Conservation (phyloP, 1,284 basidiomycete genomes). For the Ceratobasidium theobromae region DNA sequence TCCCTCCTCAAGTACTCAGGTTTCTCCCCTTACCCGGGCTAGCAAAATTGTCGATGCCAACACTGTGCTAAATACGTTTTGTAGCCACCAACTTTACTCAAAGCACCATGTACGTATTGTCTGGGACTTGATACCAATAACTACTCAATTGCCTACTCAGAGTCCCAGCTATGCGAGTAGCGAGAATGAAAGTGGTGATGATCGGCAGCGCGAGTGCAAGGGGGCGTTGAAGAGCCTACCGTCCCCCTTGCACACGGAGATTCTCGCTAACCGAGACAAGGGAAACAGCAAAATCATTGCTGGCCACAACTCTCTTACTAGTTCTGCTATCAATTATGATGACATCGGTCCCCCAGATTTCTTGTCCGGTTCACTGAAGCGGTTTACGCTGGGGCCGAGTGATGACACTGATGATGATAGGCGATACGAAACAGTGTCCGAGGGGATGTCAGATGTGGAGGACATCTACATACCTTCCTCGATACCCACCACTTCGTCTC, state of each 20-base stretch:
- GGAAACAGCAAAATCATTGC: neutral
- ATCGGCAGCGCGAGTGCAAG: neutral
- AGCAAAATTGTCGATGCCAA: neutral
- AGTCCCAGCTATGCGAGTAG: conserved; percentile 2
- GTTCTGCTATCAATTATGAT: neutral
- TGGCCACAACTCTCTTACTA: neutral
- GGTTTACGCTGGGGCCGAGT: neutral
- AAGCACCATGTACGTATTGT: neutral
- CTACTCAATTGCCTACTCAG: neutral
- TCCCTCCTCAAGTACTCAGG: neutral
- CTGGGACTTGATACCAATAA: neutral
- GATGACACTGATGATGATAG: conserved; percentile 15
- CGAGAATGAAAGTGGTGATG: conserved; percentile 13
- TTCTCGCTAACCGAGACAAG: neutral
- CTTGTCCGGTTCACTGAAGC: neutral
- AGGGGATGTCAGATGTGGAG: conserved; percentile 19
- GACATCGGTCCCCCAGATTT: neutral
- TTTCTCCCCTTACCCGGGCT: neutral
- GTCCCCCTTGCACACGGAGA: neutral
- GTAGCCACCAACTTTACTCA: conserved; percentile 6
- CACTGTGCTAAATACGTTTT: conserved; percentile 8
- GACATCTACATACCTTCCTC: conserved; percentile 10
- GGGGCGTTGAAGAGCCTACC: neutral
- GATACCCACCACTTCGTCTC: conserved; percentile 4
- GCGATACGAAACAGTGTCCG: conserved; percentile 16